A percentile compares a stretch with the other conserved stretches of the same genome.
Evolutionary conservation across 2,329 filamentous ascomycete genomes (phyloP).

Genomic region (Mariannaea elegans): DNA sequence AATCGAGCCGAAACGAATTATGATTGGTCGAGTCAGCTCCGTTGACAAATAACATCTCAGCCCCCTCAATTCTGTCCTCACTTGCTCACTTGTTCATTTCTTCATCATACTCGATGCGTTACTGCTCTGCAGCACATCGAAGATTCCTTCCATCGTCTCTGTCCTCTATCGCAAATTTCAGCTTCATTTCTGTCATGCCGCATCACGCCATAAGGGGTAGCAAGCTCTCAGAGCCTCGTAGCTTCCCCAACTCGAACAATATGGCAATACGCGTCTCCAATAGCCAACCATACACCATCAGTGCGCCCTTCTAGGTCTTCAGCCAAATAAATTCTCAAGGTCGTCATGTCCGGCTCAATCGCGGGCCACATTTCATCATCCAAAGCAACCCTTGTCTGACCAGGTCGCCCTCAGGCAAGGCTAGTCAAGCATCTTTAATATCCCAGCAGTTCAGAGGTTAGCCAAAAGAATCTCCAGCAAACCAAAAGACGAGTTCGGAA

Average conservation of each 20-base stretch:
- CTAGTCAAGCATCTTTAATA: too few species aligned
- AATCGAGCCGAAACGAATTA: too few species aligned
- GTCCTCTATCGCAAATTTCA: background rate
- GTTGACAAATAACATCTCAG: background rate
- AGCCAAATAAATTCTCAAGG: too few species aligned
- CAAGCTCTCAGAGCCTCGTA: background rate
- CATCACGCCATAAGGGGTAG: background rate
- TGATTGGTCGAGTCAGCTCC: slow-evolving; percentile 3
- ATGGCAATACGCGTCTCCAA: background rate
- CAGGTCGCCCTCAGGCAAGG: too few species aligned
- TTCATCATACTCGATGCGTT: background rate
- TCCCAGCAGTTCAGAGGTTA: too few species aligned
- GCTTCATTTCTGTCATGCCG: background rate
- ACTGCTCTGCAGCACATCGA: background rate
- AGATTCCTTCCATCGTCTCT: background rate
- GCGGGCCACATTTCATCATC: too few species aligned
- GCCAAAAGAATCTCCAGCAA: too few species aligned
- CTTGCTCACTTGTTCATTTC: background rate
- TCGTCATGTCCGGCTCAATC: too few species aligned
- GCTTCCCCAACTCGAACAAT: background rate
- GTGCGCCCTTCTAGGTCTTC: too few species aligned
- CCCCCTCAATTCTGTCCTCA: background rate
- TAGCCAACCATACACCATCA: too few species aligned
- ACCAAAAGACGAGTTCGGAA: too few species aligned
- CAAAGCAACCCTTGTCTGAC: too few species aligned